Percentiles rank a stretch among this genome's conserved stretches.
Conservation (phyloP, 441 rosid genomes). For the Flueggea neowawraea region DNA sequence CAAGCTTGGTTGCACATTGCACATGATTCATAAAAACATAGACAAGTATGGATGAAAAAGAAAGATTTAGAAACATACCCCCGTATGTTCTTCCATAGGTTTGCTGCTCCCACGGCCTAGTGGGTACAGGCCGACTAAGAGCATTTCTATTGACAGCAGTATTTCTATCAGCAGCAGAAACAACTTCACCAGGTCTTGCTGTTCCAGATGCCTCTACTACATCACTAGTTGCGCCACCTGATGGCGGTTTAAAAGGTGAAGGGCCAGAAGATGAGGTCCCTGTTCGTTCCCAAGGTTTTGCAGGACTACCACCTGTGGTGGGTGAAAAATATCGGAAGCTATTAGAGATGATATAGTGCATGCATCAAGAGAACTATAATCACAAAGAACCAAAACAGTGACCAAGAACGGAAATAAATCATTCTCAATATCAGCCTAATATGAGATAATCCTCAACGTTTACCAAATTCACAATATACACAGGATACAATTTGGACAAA, state of each 20-base stretch:
- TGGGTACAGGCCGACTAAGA: conserved; percentile 68
- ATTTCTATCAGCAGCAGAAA: conserved; percentile 43
- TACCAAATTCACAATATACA: too few species aligned
- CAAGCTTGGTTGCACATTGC: too few species aligned
- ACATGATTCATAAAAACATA: too few species aligned
- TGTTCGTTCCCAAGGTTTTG: conserved; percentile 94
- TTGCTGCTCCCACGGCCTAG: conserved; percentile 92
- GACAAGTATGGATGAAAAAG: too few species aligned
- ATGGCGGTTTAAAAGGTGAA: conserved; percentile 89
- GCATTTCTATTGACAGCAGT: conserved; percentile 42
- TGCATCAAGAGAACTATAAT: background rate
- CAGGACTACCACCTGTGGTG: conserved; percentile 25
- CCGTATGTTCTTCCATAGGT: conserved; percentile 22
- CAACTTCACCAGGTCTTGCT: conserved; percentile 81
- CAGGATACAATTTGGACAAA: too few species aligned
- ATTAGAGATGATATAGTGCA: background rate
- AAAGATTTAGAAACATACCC: conserved; percentile 11
- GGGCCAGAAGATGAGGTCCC: conserved; percentile 63
- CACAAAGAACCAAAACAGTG: too few species aligned
- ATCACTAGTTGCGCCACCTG: conserved; percentile 80
- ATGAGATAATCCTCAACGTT: too few species aligned
- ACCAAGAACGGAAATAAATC: too few species aligned
- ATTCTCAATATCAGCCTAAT: too few species aligned
- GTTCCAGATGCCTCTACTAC: conserved; percentile 97
- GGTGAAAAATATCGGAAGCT: background rate